Conservation (phyloP, 2,329 filamentous ascomycete species). For the Talaromyces sp. region DNA sequence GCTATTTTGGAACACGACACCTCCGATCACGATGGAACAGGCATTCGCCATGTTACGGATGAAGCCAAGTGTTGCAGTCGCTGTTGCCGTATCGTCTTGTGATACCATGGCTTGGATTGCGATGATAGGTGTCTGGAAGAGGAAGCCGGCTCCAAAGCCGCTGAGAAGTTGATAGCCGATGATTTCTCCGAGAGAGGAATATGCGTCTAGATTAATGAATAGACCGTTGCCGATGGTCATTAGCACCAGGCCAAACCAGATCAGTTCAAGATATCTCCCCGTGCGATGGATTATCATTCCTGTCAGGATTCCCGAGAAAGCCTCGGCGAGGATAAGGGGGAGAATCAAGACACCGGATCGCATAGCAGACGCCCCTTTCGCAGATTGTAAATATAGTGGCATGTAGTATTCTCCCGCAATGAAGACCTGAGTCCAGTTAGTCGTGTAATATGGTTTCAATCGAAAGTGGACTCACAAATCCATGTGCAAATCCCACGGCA, state of each 20-base stretch:
- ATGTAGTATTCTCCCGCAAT: slow-evolving; percentile 71
- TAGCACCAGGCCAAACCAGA: slow-evolving; percentile 48
- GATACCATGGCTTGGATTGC: slow-evolving; percentile 58
- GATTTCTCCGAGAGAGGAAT: slow-evolving; percentile 44
- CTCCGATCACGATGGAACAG: slow-evolving; percentile 70
- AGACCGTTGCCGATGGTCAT: slow-evolving; percentile 53
- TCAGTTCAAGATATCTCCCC: slow-evolving; percentile 52
- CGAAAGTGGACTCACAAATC: slow-evolving; percentile 37
- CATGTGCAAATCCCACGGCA: slow-evolving; percentile 52
- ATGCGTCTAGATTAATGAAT: slow-evolving; percentile 46
- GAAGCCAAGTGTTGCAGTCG: slow-evolving; percentile 57
- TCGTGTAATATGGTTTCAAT: no score
- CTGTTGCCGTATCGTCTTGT: slow-evolving; percentile 53
- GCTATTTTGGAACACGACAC: slow-evolving; percentile 76
- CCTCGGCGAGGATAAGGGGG: slow-evolving; percentile 58
- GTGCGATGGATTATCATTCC: slow-evolving; percentile 56
- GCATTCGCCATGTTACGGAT: slow-evolving; percentile 69
- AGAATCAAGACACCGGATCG: slow-evolving; percentile 63
- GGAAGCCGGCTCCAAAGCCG: slow-evolving; percentile 55
- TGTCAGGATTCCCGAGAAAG: slow-evolving; percentile 47
- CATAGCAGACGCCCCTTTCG: slow-evolving; percentile 62
- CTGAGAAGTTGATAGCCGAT: slow-evolving; percentile 55
- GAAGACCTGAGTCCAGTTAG: no score
- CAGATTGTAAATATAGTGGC: slow-evolving; percentile 73
- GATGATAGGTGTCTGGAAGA: slow-evolving; percentile 60